Percentiles rank a stretch among this genome's conserved stretches.
These are phyloP conservation scores for Aureobasidium sp. DNA, from an alignment of 2,329 filamentous ascomycete species.

Conservation along the genomic window DNA sequence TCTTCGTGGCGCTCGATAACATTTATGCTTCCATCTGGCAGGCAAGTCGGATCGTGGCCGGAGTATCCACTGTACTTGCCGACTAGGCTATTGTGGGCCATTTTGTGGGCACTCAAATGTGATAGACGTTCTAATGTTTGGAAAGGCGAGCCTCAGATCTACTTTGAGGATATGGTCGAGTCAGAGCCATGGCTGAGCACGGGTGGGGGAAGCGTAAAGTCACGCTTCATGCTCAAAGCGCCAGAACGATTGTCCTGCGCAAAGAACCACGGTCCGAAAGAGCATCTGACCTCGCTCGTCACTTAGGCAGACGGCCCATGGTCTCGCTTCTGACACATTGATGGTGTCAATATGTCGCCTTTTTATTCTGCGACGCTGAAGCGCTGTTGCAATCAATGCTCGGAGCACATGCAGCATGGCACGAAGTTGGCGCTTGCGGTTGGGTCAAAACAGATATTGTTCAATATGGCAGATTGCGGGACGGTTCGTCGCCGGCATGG, in stretches of 20 bases:
- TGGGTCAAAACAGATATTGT: not conserved
- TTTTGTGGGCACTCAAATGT: not conserved
- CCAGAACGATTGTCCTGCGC: not conserved
- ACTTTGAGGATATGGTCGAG: not conserved
- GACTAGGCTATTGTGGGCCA: not conserved
- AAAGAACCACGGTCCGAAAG: not conserved
- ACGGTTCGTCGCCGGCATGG: constrained; percentile 1
- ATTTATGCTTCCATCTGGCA: not conserved
- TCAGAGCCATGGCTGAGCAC: not conserved
- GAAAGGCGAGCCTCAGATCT: constrained; percentile 4
- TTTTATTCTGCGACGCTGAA: not conserved
- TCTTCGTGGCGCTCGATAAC: not conserved
- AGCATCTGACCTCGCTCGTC: not conserved
- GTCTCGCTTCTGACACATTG: not conserved
- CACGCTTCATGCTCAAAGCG: not conserved
- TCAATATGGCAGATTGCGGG: constrained; percentile 9
- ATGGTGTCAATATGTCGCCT: not conserved
- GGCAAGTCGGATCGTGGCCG: not conserved
- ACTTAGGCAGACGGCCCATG: not conserved
- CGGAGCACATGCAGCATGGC: not conserved
- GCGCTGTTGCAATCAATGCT: not conserved
- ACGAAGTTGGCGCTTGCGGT: not conserved
- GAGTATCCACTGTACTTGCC: not conserved
- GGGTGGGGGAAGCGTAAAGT: not conserved
- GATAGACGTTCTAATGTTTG: constrained; percentile 6